Conservation (phyloP, 352 stramenopile genomes). For the Phytophthora fragariaefolia region DNA sequence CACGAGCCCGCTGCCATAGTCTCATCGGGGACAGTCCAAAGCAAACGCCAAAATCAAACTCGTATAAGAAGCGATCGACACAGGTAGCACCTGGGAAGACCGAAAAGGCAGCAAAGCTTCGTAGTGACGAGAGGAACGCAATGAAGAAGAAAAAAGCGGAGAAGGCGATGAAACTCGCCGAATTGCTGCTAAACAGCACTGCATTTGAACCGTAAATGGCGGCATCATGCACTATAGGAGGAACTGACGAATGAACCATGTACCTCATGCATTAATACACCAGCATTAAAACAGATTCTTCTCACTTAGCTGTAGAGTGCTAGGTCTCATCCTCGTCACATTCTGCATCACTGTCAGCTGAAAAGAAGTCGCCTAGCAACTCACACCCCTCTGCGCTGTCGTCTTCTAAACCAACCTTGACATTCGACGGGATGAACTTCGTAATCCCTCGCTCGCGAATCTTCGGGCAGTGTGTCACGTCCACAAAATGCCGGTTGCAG, state of each 20-base stretch:
- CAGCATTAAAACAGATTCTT: too few relatives aligned
- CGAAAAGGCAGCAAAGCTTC: neutral
- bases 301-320: too few relatives aligned
- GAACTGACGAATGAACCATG: too few relatives aligned
- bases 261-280: too few relatives aligned
- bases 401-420: constrained; percentile 1
- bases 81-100: neutral
- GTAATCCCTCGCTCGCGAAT: constrained; percentile 1
- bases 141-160: too few relatives aligned
- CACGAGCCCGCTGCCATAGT: neutral
- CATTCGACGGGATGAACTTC: neutral
- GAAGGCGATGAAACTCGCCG: too few relatives aligned
- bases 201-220: too few relatives aligned
- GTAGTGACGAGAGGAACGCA: neutral
- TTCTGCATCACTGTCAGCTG: too few relatives aligned
- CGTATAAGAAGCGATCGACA: neutral
- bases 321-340: too few relatives aligned
- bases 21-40: neutral
- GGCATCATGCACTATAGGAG: too few relatives aligned
- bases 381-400: constrained; percentile 6
- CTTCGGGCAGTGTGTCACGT: constrained; percentile 11
- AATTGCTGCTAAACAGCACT: too few relatives aligned
- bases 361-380: neutral
- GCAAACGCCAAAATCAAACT: too few relatives aligned
- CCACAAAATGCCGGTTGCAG: constrained; percentile 8